These are phyloP conservation scores for Monilinia polystroma DNA, from an alignment of 2,329 filamentous ascomycete genomes.

Conservation along the genomic window DNA sequence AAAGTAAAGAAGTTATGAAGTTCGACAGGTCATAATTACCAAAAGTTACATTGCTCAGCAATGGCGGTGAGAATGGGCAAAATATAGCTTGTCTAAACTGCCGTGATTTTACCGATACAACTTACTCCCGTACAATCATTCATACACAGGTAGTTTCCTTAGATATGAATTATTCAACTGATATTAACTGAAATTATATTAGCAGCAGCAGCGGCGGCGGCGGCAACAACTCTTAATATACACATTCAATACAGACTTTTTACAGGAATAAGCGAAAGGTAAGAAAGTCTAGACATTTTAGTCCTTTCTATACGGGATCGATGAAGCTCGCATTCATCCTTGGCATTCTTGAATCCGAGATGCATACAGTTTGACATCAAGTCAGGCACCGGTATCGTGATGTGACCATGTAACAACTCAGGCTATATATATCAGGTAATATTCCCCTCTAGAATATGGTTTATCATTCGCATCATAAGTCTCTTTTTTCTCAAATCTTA, in stretches of 20 bases:
- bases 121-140: no score
- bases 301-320: neutral
- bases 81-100: neutral
- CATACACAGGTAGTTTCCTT: no score
- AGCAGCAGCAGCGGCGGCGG: no score
- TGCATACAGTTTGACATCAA: neutral
- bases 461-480: neutral
- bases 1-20: neutral
- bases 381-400: no score
- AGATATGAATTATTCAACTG: no score
- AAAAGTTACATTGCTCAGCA: neutral
- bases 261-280: no score
- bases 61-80: constrained; percentile 6
- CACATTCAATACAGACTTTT: no score
- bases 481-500: neutral
- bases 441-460: neutral
- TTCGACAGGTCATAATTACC: neutral
- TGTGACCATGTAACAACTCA: no score
- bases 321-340: constrained; percentile 16
- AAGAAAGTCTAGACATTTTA: no score
- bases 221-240: no score
- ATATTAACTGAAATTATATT: no score
- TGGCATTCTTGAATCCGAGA: constrained; percentile 14
- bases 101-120: neutral
- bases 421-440: neutral